Base-by-base conservation (phyloP, 1,284 basidiomycete genomes). In the Austroboletus niveus region DNA sequence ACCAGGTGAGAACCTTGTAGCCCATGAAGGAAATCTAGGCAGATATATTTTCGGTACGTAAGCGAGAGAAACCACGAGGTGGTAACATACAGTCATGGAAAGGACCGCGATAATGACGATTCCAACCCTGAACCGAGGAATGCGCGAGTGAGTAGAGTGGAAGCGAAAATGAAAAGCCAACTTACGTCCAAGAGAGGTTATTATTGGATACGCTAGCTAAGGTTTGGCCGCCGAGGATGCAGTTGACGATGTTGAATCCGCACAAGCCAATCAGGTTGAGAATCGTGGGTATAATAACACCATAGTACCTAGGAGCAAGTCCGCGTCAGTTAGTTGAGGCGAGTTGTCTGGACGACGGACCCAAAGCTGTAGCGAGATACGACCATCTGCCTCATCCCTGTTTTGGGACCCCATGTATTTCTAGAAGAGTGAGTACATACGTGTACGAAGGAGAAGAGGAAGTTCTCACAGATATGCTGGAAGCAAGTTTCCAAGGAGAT, bases 361-460 rank as follows among this genome's bases (percentile, higher is more conserved):
- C 89, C 91, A 64, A 92, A 91, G 35, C 81, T 85, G 68, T 86
- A 89, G 24, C 88, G 75, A 7, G 92, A 84, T 53, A 85, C 81
- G 20, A 91, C 82, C 88, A 94, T 92, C 61, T 94, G 92, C n/a
- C 92, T 79, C 73, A 94, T 80, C 9, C 92, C 93, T 0, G 89
- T 75, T 65, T 84, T 86, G 0, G 91, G 87, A n/a, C 93, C 92
- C 81, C 89, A 93, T 38, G 87, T 91, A 12, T 85, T 77, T 47
- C 88, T 91, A 48, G 6, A 43, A 45, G 34, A 32, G 45, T 50
- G 6, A 17, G 43, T 29, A 42, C n/a, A 8, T 32, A 51, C 11
- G 41, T 4, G 38, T 8, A 39, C 4, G 4, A 36, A 38, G 51
- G 51, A 22, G 5, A 24, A 12, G 51, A 34, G 27, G 15, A 48